A percentile compares a stretch with the other conserved stretches of the same genome.
Evolutionary conservation across 2,329 filamentous ascomycete species (phyloP).

Genomic region (Didymella lethalis): DNA sequence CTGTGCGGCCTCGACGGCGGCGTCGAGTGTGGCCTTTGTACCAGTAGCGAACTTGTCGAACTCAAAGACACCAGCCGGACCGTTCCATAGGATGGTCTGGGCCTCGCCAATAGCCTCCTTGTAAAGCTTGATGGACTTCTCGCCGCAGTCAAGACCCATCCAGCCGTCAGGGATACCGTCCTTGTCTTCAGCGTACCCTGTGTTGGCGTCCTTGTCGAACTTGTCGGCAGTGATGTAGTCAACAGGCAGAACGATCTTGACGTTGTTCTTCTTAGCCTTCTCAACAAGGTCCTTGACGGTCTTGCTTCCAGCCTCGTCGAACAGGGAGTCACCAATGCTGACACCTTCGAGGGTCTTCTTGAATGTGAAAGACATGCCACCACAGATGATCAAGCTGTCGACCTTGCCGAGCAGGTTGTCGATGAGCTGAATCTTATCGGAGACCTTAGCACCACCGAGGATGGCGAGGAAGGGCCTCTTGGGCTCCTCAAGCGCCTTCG

Average conservation of each 20-base stretch:
- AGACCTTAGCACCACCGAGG: constrained; percentile 96
- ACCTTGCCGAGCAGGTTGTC: constrained; percentile 99
- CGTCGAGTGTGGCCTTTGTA: constrained; percentile 91
- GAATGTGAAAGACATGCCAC: constrained; percentile 99
- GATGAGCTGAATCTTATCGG: constrained; percentile 99
- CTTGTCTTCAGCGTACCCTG: constrained; percentile 81
- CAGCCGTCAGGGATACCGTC: constrained; percentile 94
- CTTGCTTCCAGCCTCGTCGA: constrained; percentile 93
- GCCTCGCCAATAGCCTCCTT: constrained; percentile 84
- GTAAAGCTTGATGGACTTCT: constrained; percentile 87
- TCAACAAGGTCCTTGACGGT: constrained; percentile 86
- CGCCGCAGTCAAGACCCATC: constrained; percentile 96
- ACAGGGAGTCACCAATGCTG: constrained; percentile 88
- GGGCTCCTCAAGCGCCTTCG: constrained; percentile 91
- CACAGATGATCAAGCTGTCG: constrained; percentile 94
- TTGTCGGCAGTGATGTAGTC: constrained; percentile 98
- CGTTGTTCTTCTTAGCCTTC: constrained; percentile 96
- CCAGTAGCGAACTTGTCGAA: constrained; percentile 91
- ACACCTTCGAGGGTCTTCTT: constrained; percentile 97
- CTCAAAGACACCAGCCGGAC: constrained; percentile 96
- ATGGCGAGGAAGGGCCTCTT: constrained; percentile 98
- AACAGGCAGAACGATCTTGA: constrained; percentile 91
- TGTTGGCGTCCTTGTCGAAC: constrained; percentile 84
- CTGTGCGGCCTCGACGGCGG: constrained; percentile 80
- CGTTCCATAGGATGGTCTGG: constrained; percentile 99